These are phyloP conservation scores for Neurospora sp. DNA, from an alignment of 495 filamentous ascomycete species.

Conservation along the genomic window DNA sequence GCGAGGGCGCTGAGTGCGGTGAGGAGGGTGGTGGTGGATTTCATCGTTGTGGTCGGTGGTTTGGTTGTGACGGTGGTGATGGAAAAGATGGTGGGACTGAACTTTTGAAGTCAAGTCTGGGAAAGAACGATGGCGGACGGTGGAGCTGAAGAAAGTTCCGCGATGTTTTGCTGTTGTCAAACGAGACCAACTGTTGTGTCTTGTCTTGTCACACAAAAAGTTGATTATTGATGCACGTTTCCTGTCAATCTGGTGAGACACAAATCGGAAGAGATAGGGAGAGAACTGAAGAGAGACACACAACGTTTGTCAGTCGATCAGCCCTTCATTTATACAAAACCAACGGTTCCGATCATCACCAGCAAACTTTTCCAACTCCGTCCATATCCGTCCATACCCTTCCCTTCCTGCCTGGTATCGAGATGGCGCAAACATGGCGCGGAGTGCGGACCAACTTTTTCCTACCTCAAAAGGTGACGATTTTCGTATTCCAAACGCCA, in stretches of 20 bases:
- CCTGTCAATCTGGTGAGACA: background rate
- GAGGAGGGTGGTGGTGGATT: background rate
- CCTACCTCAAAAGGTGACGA: background rate
- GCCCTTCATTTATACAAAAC: background rate
- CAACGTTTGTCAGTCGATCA: background rate
- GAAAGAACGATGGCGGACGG: background rate
- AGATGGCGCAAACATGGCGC: background rate
- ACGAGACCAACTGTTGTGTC: background rate
- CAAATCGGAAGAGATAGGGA: background rate
- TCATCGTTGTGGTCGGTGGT: slow-evolving; percentile 4
- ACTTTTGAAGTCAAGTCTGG: background rate
- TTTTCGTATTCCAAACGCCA: background rate
- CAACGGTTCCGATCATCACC: background rate
- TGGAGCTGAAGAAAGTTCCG: background rate
- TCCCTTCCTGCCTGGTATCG: too few species aligned
- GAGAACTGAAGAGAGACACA: background rate
- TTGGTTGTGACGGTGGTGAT: background rate
- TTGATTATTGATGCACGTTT: background rate
- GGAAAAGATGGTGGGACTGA: background rate
- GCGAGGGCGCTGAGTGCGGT: background rate
- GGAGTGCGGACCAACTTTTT: background rate
- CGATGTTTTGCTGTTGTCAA: background rate
- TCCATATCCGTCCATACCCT: background rate
- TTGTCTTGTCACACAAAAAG: background rate
- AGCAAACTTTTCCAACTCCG: background rate